Conservation (phyloP, 345 rosid species). For the Eucalyptus curtisii region DNA sequence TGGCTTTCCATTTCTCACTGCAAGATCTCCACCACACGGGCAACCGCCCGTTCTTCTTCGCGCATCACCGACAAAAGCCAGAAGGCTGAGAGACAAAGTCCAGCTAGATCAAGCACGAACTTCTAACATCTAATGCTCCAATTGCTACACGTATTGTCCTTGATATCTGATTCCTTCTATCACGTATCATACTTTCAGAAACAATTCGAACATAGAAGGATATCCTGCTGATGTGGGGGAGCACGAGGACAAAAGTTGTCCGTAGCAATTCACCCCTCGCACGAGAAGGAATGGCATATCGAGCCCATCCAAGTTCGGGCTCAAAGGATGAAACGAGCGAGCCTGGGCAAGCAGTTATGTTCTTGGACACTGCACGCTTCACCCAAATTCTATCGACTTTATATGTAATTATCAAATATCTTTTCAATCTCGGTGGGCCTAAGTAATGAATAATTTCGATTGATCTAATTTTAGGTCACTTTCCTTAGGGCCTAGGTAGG, state of each 20-base stretch:
- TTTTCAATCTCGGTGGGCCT: neutral
- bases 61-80: neutral
- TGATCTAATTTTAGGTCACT: neutral
- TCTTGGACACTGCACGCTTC: neutral
- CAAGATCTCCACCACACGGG: neutral
- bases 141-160: neutral
- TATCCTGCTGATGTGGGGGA: too few species aligned
- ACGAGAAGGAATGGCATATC: too few species aligned
- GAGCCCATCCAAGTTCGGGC: too few species aligned
- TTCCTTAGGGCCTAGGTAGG: neutral
- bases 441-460: neutral
- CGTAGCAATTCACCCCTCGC: too few species aligned
- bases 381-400: neutral
- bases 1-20: neutral
- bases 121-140: neutral
- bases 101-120: neutral
- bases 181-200: too few species aligned
- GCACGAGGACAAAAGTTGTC: accelerated
- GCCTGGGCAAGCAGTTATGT: neutral
- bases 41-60: neutral
- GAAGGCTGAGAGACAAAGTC: neutral
- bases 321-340: neutral
- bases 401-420: neutral
- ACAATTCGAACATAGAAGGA: too few species aligned
- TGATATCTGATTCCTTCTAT: too few species aligned